Conservation (phyloP, 805 yeast species). For the Candida broadrunensis region DNA sequence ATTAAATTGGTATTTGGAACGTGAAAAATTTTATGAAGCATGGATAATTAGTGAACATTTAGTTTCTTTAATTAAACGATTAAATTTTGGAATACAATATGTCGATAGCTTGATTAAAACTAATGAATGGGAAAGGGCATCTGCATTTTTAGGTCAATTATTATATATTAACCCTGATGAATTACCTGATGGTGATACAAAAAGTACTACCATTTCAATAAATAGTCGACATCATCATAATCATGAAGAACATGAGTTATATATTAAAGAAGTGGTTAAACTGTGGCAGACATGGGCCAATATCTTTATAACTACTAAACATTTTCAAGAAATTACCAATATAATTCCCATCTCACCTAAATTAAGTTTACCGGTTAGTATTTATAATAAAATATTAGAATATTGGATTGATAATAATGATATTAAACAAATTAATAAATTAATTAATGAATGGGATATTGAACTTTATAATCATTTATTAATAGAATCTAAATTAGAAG, state of each 20-base stretch:
- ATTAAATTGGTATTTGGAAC: slow-evolving; percentile 66
- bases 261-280: slow-evolving; percentile 18
- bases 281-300: slow-evolving; percentile 69
- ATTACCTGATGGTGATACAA: slow-evolving; percentile 26
- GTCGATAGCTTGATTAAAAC: slow-evolving; percentile 40
- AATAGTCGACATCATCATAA: slow-evolving; percentile 6
- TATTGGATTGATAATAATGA: slow-evolving; percentile 37
- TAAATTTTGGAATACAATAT: slow-evolving; percentile 59
- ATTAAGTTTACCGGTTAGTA: slow-evolving; percentile 26
- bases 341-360: slow-evolving; percentile 52
- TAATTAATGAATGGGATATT: slow-evolving; percentile 57
- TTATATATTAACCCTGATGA: slow-evolving; percentile 17
- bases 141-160: slow-evolving; percentile 38
- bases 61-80: slow-evolving; percentile 46
- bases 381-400: slow-evolving; percentile 44
- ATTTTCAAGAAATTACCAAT: slow-evolving; percentile 45
- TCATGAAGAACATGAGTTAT: slow-evolving; percentile 16
- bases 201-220: slow-evolving; percentile 26
- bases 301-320: slow-evolving; percentile 47
- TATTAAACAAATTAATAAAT: slow-evolving; percentile 30
- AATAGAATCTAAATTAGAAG: slow-evolving; percentile 48
- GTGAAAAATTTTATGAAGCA: slow-evolving; percentile 57
- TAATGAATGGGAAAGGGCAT: slow-evolving; percentile 57
- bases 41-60: slow-evolving; percentile 73
- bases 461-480: slow-evolving; percentile 46